phyloP scores from a whole-genome alignment of 306 rosid genomes.

The peach (Prunus persica) region Prunus_persica_NCBIv2 NC_034013.1:17679501-17680000 shows the following conservation, averaged over 20 bases:
- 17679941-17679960: slow-evolving; percentile 39
- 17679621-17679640: slow-evolving; percentile 27
- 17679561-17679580: slow-evolving; percentile 30
- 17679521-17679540: slow-evolving; percentile 32
- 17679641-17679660: slow-evolving; percentile 31
- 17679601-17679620: slow-evolving; percentile 38
- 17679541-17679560: slow-evolving; percentile 23
- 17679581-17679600: slow-evolving; percentile 23
- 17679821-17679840: slow-evolving; percentile 29
- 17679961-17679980: slow-evolving; percentile 42
- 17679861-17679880: slow-evolving; percentile 22
- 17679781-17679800: slow-evolving; percentile 31
- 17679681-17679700: slow-evolving; percentile 42
- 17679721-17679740: slow-evolving; percentile 43
- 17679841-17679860: slow-evolving; percentile 50
- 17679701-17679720: slow-evolving; percentile 36
- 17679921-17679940: slow-evolving; percentile 39
- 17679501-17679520: slow-evolving; percentile 31
- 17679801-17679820: slow-evolving; percentile 34
- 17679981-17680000: slow-evolving; percentile 89
- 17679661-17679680: slow-evolving; percentile 26
- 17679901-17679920: slow-evolving; percentile 50
- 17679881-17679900: slow-evolving; percentile 40
- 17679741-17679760: slow-evolving; percentile 60
- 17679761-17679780: slow-evolving; percentile 53